These are phyloP conservation scores for Xylaria sp. DNA, from an alignment of 2,329 filamentous ascomycete species.

Conservation along the genomic window DNA sequence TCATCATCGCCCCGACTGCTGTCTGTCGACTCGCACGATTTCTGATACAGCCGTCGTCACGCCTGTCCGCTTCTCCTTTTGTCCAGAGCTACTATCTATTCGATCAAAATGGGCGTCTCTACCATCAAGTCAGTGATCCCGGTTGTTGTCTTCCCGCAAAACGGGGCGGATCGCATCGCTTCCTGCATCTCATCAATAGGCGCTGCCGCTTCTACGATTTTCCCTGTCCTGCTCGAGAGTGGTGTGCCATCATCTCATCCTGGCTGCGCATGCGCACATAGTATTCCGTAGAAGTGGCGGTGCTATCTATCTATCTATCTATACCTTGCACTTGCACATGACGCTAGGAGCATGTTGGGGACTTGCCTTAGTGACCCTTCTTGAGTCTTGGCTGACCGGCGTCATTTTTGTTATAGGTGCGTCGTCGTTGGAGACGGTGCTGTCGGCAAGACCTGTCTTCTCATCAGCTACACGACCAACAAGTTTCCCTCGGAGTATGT, in stretches of 20 bases:
- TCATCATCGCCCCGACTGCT: constrained; percentile 1
- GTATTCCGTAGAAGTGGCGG: constrained; percentile 11
- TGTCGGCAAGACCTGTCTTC: constrained; percentile 96
- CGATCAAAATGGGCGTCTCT: constrained; percentile 54
- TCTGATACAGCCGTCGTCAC: not conserved
- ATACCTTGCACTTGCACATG: constrained; percentile 1
- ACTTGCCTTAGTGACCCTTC: constrained; percentile 8
- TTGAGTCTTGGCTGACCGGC: constrained; percentile 17
- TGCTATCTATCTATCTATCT: constrained; percentile 1
- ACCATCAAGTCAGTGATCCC: constrained; percentile 55
- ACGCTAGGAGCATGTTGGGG: constrained; percentile 1
- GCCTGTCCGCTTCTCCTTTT: constrained; percentile 4
- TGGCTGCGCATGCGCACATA: constrained; percentile 12
- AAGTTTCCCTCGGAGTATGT: constrained; percentile 99
- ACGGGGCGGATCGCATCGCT: constrained; percentile 11
- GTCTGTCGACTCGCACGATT: constrained; percentile 6
- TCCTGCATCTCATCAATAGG: constrained; percentile 4
- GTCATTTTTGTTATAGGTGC: constrained; percentile 57
- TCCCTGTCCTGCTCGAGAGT: not conserved
- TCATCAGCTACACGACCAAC: constrained; percentile 99
- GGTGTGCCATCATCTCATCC: constrained; percentile 9
- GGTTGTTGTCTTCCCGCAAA: constrained; percentile 13
- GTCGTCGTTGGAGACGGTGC: constrained; percentile 99
- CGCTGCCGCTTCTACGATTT: not conserved
- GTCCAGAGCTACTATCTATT: constrained; percentile 10